Evolutionary conservation across 257 asterid genomes (phyloP).

Genomic region (Verbena officinalis): DNA sequence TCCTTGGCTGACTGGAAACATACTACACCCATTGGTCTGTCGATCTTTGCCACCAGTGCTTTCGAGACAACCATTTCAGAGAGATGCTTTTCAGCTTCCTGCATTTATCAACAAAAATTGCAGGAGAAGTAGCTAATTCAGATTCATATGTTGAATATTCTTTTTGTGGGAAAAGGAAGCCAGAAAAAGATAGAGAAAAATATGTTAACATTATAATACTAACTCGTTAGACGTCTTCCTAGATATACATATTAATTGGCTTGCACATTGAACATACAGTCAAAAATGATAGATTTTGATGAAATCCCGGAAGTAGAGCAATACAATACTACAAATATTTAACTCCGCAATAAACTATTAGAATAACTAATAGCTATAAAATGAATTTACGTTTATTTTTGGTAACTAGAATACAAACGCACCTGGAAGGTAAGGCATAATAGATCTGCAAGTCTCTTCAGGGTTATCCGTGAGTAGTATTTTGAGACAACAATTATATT

Average conservation of each 20-base stretch:
- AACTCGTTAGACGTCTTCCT: constrained; percentile 3
- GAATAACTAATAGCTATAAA: background rate
- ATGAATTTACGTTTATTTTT: background rate
- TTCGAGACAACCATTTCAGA: constrained; percentile 97
- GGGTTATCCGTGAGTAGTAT: constrained; percentile 84
- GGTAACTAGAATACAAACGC: constrained; percentile 14
- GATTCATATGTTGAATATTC: background rate
- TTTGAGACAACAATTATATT: constrained; percentile 92
- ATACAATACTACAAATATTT: background rate
- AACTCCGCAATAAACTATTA: background rate
- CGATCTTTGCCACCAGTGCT: constrained; percentile 84
- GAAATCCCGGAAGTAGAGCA: background rate
- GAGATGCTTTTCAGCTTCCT: constrained; percentile 93
- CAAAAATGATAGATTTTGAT: background rate
- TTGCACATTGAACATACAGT: background rate
- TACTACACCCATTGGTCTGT: constrained; percentile 82
- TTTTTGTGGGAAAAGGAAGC: background rate
- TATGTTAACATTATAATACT: too few species aligned
- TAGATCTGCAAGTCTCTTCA: constrained; percentile 91
- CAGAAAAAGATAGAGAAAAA: too few species aligned
- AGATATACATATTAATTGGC: background rate
- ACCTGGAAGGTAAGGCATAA: constrained; percentile 86
- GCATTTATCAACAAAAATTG: background rate
- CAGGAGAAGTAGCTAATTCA: background rate
- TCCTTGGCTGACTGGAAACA: constrained; percentile 79